A percentile compares a stretch with the other conserved stretches of the same genome.
These are phyloP conservation scores for Oryza nivara DNA, from an alignment of 176 grass and related monocot genomes.

Conservation along the genomic window DNA sequence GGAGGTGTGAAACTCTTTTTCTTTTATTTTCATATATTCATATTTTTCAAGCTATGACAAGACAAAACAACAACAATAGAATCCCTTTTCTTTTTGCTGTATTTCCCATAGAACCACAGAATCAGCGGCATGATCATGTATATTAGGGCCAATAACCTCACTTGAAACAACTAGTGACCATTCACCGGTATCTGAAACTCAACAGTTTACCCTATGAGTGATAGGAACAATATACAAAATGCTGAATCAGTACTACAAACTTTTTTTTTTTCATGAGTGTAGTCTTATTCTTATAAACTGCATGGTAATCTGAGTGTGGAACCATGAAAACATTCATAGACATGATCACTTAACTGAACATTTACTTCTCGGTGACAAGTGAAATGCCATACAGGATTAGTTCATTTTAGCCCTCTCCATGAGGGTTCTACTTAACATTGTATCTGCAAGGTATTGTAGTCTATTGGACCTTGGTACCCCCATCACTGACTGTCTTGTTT, in stretches of 20 bases:
- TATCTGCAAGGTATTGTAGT: background rate
- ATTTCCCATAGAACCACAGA: background rate
- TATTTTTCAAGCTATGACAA: background rate
- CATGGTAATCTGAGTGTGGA: background rate
- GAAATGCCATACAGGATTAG: background rate
- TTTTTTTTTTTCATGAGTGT: background rate
- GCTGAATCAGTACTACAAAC: background rate
- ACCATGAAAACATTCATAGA: background rate
- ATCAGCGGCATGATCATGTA: background rate
- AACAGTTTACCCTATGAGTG: background rate
- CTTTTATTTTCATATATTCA: background rate
- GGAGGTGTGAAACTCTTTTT: background rate
- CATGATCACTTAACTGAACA: background rate
- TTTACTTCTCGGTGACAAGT: background rate
- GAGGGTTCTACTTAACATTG: background rate
- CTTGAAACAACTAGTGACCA: constrained; percentile 13
- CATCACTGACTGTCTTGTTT: background rate
- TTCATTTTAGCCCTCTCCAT: constrained; percentile 2
- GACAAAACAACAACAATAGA: background rate
- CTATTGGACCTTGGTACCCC: background rate
- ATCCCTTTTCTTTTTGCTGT: background rate
- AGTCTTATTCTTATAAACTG: background rate
- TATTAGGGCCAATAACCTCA: background rate
- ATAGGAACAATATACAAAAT: background rate
- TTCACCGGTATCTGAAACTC: constrained; percentile 1